Base-by-base conservation (phyloP, 2,329 filamentous ascomycete species). In the Penicillium crustosum region DNA sequence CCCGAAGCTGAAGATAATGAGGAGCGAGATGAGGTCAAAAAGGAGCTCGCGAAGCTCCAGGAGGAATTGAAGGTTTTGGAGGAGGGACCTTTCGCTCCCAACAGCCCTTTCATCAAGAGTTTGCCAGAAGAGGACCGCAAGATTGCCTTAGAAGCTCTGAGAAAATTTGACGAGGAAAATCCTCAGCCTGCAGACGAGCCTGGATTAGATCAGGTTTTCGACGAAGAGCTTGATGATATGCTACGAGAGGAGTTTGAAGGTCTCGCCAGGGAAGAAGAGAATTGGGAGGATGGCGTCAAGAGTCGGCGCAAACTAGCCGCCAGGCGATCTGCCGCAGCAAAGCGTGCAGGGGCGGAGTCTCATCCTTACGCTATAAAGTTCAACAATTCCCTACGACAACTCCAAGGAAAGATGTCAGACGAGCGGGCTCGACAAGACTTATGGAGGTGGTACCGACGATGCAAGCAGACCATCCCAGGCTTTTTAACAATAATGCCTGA, bases 401-500 rank as follows among this genome's bases (percentile, higher is more conserved):
- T 74, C 53, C 63, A 63, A 9, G 58, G 61, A 31, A 70, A 74
- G 39, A 55, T 61, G 4, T 61, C 65, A 4, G 66, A 75, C 44
- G 68, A 71, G 25, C 63, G 69, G 29, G 57, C 67, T 21, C 65
- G 67, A 33, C 72, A 75, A 39, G 72, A 76, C 48, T 62, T 81
- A 27, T 83, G 81, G 81, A 79, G 75, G 64, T 77, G 76, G 65
- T 83, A 83, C 67, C 71, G 78, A 33, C 71, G 80, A 31, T 82
- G 79, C 67, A 80, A 81, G 63, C 75, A 78, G 57, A 66, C 73
- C 6, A 66, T 83, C 31, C 70, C 77, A 2, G 71, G 68, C 1
- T 78, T 78, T 59, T 82, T 86, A 74, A 71, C 78, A 36, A 78
- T 79, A 31, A 80, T 92, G n/a, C 83, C 88, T 0, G 68, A 78